Evolutionary conservation across 1,284 basidiomycete genomes (phyloP).

Genomic region (Fistulina hepatica): DNA sequence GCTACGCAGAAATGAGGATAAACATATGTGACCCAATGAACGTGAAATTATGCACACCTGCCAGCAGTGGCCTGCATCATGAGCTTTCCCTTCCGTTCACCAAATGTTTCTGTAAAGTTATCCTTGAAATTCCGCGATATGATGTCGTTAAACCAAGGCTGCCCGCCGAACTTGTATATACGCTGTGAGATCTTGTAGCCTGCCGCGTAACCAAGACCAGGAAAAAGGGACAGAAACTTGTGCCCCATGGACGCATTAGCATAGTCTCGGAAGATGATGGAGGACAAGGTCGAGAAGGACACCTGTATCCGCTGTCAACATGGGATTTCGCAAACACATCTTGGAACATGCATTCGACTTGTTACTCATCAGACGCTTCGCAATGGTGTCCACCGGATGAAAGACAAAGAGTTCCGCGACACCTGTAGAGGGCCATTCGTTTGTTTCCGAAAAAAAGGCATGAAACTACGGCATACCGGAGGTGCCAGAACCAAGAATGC

Average conservation of each 20-base stretch:
- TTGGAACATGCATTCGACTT: slow-evolving; percentile 55
- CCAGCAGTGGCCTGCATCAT: slow-evolving; percentile 95
- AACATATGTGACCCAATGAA: not conserved
- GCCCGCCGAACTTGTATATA: slow-evolving; percentile 97
- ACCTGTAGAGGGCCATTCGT: slow-evolving; percentile 36
- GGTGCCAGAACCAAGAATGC: slow-evolving; percentile 85
- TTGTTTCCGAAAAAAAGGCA: slow-evolving; percentile 3
- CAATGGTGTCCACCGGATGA: slow-evolving; percentile 91
- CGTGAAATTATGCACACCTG: slow-evolving; percentile 40
- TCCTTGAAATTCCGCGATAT: slow-evolving; percentile 71
- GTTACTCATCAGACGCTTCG: slow-evolving; percentile 98
- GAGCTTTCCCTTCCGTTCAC: slow-evolving; percentile 93
- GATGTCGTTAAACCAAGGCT: slow-evolving; percentile 95
- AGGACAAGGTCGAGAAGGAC: slow-evolving; percentile 47
- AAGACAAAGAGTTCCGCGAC: slow-evolving; percentile 90
- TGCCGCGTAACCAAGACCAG: slow-evolving; percentile 95
- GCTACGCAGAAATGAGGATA: slow-evolving; percentile 29
- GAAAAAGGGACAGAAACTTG: slow-evolving; percentile 89
- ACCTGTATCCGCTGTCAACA: slow-evolving; percentile 33
- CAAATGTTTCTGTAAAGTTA: slow-evolving; percentile 75
- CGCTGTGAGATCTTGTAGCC: slow-evolving; percentile 94
- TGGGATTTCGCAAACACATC: not conserved
- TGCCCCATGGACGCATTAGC: slow-evolving; percentile 58
- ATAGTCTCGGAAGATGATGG: slow-evolving; percentile 83
- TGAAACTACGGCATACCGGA: slow-evolving; percentile 50